Evolutionary conservation across 257 asterid genomes (phyloP), one percentile per base, ranked within the genome.

Genomic region (Solanum tarapatanum): DNA sequence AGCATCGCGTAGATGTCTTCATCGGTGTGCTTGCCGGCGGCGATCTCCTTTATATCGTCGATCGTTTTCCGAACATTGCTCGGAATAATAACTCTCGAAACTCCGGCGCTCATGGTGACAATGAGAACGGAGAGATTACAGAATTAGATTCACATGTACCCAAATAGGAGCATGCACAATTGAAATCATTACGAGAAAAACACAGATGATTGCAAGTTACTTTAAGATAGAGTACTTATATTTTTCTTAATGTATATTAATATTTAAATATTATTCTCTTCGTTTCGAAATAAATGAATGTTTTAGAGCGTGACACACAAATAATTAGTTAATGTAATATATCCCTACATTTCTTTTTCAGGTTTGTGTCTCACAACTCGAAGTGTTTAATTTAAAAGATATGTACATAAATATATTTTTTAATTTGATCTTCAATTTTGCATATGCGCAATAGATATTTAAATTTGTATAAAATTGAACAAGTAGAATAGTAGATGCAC

Each of bases 1-100:
- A 94, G 94, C 94, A 93, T 84, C 21, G 91, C 83, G 60, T 91
- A 91, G 2, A 94, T 87, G 48, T 94, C 97, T 13, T 94, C 97
- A 74, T 94, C 95, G 90, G 90, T 91, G 87, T 92, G 94, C 66
- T 93, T 87, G 3, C 91, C 88, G 28, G 88, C 92, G 36, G 94
- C 88, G 87, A 92, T 92, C 93, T 93, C 94, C 87, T 92, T 94
- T 43, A 94, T 93, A 73, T 90, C 93, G 23, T 87, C 86, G 6
- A 94, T 93, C 90, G 90, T 91, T 75, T 86, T 88, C 73, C 75
- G 89, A 35, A 91, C 87, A 58, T 84, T 90, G 11, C 51, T 88
- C 84, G 95, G 92, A 86, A 91, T 88, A 83, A 88, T 72, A 88
- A 86, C 84, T 92, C 92, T 88, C 86, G 90, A 82, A 51, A 66